Conservation (phyloP, 2,329 filamentous ascomycete genomes). For the Cryphonectria nitschkei region DNA sequence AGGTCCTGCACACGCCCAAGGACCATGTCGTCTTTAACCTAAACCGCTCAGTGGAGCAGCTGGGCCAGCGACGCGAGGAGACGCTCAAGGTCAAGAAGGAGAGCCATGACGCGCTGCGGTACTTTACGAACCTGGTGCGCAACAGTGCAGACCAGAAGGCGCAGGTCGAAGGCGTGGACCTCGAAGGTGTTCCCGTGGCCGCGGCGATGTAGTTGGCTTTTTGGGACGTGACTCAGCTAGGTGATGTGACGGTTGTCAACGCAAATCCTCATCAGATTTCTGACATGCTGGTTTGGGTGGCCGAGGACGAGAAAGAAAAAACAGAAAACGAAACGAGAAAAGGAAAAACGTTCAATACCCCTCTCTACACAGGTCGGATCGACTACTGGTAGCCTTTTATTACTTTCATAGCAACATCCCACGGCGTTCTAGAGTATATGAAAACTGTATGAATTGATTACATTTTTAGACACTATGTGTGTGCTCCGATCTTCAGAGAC, state of each 20-base stretch:
- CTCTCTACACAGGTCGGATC: slow-evolving; percentile 26
- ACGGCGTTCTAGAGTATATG: slow-evolving; percentile 10
- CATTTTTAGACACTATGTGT: neutral
- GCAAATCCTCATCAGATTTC: neutral
- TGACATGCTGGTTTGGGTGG: neutral
- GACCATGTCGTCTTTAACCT: slow-evolving; percentile 84
- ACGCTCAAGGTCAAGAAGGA: slow-evolving; percentile 80
- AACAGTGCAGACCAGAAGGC: slow-evolving; percentile 59
- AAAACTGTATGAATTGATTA: neutral
- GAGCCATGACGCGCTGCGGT: slow-evolving; percentile 85
- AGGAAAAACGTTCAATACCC: slow-evolving; percentile 22
- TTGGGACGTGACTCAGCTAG: neutral
- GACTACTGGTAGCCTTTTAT: slow-evolving; percentile 18
- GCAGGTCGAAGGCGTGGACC: slow-evolving; percentile 56
- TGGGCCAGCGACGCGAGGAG: slow-evolving; percentile 77
- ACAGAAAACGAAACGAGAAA: neutral
- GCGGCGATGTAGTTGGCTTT: neutral
- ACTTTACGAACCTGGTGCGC: slow-evolving; percentile 84
- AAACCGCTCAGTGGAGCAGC: slow-evolving; percentile 82
- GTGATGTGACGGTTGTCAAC: neutral
- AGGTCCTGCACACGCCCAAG: slow-evolving; percentile 84
- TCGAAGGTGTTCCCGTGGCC: slow-evolving; percentile 52
- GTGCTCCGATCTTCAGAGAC: neutral
- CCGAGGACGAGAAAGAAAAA: neutral
- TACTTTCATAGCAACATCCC: slow-evolving; percentile 9